Percentiles rank a stretch among this genome's conserved stretches.
phyloP scores from a whole-genome alignment of 2,329 filamentous ascomycete species.

The Beauveria varroae region DNA sequence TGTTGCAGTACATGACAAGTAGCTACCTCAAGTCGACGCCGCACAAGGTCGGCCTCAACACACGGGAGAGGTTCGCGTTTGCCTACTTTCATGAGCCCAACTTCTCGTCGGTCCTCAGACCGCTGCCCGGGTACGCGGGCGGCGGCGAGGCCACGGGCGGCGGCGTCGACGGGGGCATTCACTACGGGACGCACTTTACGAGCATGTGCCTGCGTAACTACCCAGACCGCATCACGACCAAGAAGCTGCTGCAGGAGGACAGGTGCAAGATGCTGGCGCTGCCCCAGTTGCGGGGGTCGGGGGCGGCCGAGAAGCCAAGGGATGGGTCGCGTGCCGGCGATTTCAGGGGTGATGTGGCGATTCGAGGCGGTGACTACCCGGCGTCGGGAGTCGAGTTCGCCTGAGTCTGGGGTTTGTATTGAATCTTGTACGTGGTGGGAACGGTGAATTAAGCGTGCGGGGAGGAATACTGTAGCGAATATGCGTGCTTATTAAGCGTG shows the following conservation, averaged over 20 bases:
- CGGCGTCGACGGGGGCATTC: slow-evolving; percentile 30
- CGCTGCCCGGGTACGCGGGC: slow-evolving; percentile 29
- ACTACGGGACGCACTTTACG: slow-evolving; percentile 46
- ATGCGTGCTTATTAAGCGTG: no score
- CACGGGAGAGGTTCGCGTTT: slow-evolving; percentile 37
- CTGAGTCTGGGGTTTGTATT: background rate
- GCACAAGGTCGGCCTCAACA: slow-evolving; percentile 44
- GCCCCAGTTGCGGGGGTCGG: slow-evolving; percentile 1
- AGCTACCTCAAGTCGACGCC: slow-evolving; percentile 38
- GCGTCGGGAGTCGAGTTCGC: background rate
- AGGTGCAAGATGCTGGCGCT: slow-evolving; percentile 17
- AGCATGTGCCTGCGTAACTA: slow-evolving; percentile 45
- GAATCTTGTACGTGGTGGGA: background rate
- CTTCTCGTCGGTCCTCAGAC: slow-evolving; percentile 37
- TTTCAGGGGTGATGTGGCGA: background rate
- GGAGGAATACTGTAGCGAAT: no score
- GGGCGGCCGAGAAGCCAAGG: no score
- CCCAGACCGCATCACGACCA: slow-evolving; percentile 37
- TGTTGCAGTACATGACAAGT: slow-evolving; percentile 44
- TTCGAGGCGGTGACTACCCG: background rate
- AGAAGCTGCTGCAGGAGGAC: slow-evolving; percentile 26
- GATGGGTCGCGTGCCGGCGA: background rate
- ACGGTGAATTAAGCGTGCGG: background rate
- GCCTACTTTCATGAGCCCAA: slow-evolving; percentile 46
- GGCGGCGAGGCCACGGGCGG: slow-evolving; percentile 18